Conservation (phyloP, 441 rosid species). For the Erodium trifolium region DNA sequence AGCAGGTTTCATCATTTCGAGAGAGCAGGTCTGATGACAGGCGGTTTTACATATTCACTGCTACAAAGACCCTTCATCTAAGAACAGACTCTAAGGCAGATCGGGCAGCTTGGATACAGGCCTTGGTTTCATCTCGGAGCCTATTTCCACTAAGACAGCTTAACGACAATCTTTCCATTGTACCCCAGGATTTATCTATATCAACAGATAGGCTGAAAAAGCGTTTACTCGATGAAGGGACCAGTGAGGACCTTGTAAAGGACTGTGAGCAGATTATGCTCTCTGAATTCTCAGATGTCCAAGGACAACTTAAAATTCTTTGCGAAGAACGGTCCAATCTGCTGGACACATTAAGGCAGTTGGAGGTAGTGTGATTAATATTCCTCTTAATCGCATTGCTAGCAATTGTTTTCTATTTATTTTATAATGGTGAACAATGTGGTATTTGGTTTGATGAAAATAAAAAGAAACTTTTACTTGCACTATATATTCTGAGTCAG, state of each 20-base stretch:
- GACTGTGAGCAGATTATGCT: slow-evolving; percentile 85
- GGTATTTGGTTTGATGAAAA: not conserved
- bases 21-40: slow-evolving; percentile 93
- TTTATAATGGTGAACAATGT: not conserved
- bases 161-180: slow-evolving; percentile 44
- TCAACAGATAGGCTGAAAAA: slow-evolving; percentile 65
- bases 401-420: slow-evolving; percentile 2
- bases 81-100: slow-evolving; percentile 76
- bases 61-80: slow-evolving; percentile 86
- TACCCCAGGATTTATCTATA: slow-evolving; percentile 48
- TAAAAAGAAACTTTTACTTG: not conserved
- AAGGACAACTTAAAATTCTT: slow-evolving; percentile 53
- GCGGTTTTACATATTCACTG: slow-evolving; percentile 82
- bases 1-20: slow-evolving; percentile 88
- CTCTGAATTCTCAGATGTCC: slow-evolving; percentile 68
- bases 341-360: slow-evolving; percentile 63
- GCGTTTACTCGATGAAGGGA: slow-evolving; percentile 59
- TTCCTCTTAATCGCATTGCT: slow-evolving; percentile 15
- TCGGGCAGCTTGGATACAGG: slow-evolving; percentile 89
- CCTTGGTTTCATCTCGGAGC: slow-evolving; percentile 58
- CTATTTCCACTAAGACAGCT: slow-evolving; percentile 49
- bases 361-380: slow-evolving; percentile 46
- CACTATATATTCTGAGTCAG: not conserved
- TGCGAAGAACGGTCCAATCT: slow-evolving; percentile 66
- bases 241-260: slow-evolving; percentile 52